phyloP scores from a whole-genome alignment of 352 stramenopile species.

The Thalassiosira hispida region DNA sequence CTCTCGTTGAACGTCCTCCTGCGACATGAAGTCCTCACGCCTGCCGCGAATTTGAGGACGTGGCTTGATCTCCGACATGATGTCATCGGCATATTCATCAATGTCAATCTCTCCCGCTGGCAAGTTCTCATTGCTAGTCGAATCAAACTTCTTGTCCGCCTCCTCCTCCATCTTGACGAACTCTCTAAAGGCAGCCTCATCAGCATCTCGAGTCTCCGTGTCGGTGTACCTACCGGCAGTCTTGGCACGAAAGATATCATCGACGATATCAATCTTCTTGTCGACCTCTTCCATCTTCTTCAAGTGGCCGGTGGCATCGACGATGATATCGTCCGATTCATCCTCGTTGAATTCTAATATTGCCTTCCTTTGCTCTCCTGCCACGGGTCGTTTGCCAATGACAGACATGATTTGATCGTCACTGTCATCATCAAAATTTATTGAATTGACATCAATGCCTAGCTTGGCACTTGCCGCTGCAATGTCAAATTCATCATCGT shows the following conservation, averaged over 20 bases:
- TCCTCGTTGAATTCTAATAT: conserved; percentile 9
- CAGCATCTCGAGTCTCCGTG: conserved; percentile 30
- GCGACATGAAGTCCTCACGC: conserved; percentile 54
- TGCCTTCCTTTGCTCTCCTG: neutral
- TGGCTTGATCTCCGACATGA: conserved; percentile 63
- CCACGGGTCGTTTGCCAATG: conserved; percentile 41
- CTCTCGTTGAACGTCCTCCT: conserved; percentile 42
- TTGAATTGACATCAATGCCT: conserved; percentile 33
- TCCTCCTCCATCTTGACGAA: conserved; percentile 77
- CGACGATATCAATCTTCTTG: conserved; percentile 31
- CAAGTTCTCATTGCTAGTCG: neutral
- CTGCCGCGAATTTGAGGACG: conserved; percentile 28
- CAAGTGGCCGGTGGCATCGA: conserved; percentile 36
- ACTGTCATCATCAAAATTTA: conserved; percentile 47
- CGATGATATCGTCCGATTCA: conserved; percentile 34
- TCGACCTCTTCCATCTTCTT: conserved; percentile 31
- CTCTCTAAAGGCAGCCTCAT: conserved; percentile 55
- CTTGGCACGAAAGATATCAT: conserved; percentile 38
- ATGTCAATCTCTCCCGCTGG: conserved; percentile 38
- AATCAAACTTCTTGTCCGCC: conserved; percentile 53
- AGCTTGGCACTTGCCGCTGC: conserved; percentile 33
- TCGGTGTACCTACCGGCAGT: conserved; percentile 39
- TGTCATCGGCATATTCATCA: conserved; percentile 65
- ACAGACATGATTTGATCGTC: conserved; percentile 41
- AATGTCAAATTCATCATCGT: conserved; percentile 43